Base-by-base conservation (phyloP, 2,329 filamentous ascomycete species). In the Fusarium domesticum region DNA sequence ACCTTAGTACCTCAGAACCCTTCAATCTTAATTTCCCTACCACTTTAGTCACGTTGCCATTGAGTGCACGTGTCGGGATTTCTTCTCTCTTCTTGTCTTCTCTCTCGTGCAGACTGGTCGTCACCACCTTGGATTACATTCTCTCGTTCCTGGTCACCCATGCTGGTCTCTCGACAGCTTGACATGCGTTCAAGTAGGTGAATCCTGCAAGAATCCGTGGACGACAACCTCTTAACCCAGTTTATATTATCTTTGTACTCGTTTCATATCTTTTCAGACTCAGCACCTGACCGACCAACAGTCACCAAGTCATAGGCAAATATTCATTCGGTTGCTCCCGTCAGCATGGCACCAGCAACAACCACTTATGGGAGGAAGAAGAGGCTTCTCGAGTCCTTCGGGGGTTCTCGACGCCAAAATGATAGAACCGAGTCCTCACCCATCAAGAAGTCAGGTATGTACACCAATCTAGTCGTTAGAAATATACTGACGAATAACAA, bases 301-400 rank as follows among this genome's bases (percentile, higher is more conserved):
- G n/a, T n/a, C n/a, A n/a, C n/a, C n/a, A n/a, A n/a, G n/a, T 8
- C 23, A 28, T 8, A 5, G 23, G 23, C 23, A 11, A 8, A 28
- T 28, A 28, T 10, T 11, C 4, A 28, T 28, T 11, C 23, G 14
- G 3, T 4, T 11, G 4, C 7, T 5, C 4, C 7, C 23, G 10
- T 38, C 30, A 47, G 43, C 14, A 66, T 67, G 62, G 53, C 57
- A 31, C 50, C 60, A 16, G 36, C 51, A 15, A 52, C 50, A 5
- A 37, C 58, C 15, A 61, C 56, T 3, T 64, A 64, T 36, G 58
- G 63, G n/a, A 64, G 62, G 48, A 66, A 61, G 44, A 56, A 57
- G 45, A 55, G 48, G 37, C 55, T 66, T 19, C 48, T 65, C 36
- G 56, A 49, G 30, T 49, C 59, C 2, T 44, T 64, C 16, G 57